A percentile compares a stretch with the other conserved stretches of the same genome.
phyloP scores from a whole-genome alignment of 345 rosid genomes.

The Brassica incana region DNA sequence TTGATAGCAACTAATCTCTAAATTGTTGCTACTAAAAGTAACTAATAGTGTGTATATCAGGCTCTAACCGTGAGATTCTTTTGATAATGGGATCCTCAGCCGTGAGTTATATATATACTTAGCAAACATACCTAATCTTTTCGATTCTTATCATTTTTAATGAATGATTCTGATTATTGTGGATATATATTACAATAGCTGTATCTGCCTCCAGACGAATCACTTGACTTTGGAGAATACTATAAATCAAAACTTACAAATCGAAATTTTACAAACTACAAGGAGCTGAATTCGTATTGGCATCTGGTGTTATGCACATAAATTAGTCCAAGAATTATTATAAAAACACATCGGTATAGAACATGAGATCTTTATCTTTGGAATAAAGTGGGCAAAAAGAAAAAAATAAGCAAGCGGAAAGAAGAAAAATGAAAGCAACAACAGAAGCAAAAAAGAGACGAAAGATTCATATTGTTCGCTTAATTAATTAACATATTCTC shows the following conservation, averaged over 20 bases:
- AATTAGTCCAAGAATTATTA: slow-evolving; percentile 8
- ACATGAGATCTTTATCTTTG: slow-evolving; percentile 26
- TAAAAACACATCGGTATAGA: background rate
- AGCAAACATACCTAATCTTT: background rate
- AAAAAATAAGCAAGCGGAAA: slow-evolving; percentile 20
- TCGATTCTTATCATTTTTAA: background rate
- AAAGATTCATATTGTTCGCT: slow-evolving; percentile 8
- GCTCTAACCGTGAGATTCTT: background rate
- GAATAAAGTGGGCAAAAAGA: slow-evolving; percentile 30
- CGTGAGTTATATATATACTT: slow-evolving; percentile 28
- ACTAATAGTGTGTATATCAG: background rate
- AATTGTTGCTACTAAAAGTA: slow-evolving; percentile 10
- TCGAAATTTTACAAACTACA: background rate
- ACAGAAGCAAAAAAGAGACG: slow-evolving; percentile 10
- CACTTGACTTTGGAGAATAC: background rate
- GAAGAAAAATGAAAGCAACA: slow-evolving; percentile 35
- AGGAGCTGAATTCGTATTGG: slow-evolving; percentile 2
- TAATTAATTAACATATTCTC: slow-evolving; percentile 3
- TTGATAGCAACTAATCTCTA: slow-evolving; percentile 20
- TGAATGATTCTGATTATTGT: slow-evolving; percentile 9
- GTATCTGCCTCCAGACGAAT: slow-evolving; percentile 3
- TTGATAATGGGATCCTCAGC: slow-evolving; percentile 1
- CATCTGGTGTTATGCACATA: slow-evolving; percentile 8
- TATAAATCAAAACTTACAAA: background rate
- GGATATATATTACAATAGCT: background rate